Evolutionary conservation across 2,329 filamentous ascomycete genomes (phyloP), one percentile per base, ranked within the genome.

Genomic region (Penicillium sp.): DNA sequence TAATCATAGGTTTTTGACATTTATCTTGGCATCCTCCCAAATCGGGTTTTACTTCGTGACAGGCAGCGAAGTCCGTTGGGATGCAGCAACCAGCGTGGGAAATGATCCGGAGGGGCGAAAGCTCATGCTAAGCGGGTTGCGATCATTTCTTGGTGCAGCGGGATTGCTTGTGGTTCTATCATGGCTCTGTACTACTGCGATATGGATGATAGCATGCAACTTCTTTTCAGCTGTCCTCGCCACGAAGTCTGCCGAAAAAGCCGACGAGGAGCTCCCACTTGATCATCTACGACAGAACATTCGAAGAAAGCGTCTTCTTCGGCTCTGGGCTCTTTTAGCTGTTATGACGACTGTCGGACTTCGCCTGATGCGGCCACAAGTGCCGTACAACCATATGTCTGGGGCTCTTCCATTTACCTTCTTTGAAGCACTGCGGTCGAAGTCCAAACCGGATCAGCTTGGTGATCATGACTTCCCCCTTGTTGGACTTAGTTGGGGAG

Each of bases 1-100:
- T 7, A 4, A n/a, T 13, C 29, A 41, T 13, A 70, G 67, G 15
- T 44, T 44, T 21, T 41, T 68, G 23, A 59, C 59, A 15, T 55
- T 66, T 6, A 47, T 53, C 41, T 61, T 64, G 3, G 53, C 63
- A 15, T 56, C 67, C 4, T 65, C 65, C 6, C 66, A 70, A 36
- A 56, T 68, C 6, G 65, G 65, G 0, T 70, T 70, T 33, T 70
- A 64, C 45, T 61, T 64, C 38, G 64, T 70, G 26, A 70, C 67
- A 10, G 65, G 67, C 23, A 61, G 62, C 21, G 67, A 70, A 43
- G 57, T 69, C 46, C 66, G 65, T 39, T 70, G 67, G 62, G 62
- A 65, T 52, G 61, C 65, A 18, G 66, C 66, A 2, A 61, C 59
- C 16, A 66, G 58, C 41, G 60, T 69, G 13, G 64, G 63, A 18